Evolutionary conservation across 441 rosid genomes (phyloP), one percentile per base, ranked within the genome.

Genomic region (Euphorbia celastroides): DNA sequence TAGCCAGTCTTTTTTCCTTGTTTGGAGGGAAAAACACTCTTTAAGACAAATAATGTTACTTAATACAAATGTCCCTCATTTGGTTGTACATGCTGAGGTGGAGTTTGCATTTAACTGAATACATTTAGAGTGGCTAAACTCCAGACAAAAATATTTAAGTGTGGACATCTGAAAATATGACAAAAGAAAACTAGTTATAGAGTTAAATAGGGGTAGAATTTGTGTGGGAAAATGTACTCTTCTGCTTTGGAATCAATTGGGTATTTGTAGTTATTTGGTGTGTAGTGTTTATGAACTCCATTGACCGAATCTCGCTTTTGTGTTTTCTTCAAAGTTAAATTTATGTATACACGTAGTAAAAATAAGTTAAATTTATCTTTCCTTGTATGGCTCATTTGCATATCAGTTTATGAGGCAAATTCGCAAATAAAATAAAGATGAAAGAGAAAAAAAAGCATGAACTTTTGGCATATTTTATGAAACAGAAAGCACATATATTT

Each of bases 1-100:
- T 30, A 41, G 54, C 64, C 31, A 38, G 50, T 34, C 32, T 67
- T 44, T 60, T 51, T 48, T 48, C 52, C 32, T 58, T 14, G 22
- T 28, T 16, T 44, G 38, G 26, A n/a, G 23, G 38, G 16, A 57
- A 13, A 48, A 48, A 17, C 0, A 2, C 3, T 50, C 20, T n/a
- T 19, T 19, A 17, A n/a, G 20, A 19, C 1, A 50, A 19, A 19
- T 25, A n/a, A 50, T 1, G n/a, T 17, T 50, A n/a, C 48, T 42
- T 10, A 42, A 46, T 16, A 17, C 51, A 46, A n/a, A n/a, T n/a
- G n/a, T n/a, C n/a, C n/a, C n/a, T n/a, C n/a, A n/a, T n/a, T n/a
- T n/a, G n/a, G n/a, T n/a, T n/a, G n/a, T n/a, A n/a, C n/a, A n/a
- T n/a, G n/a, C n/a, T n/a, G n/a, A n/a, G n/a, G n/a, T n/a, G n/a